phyloP scores from a whole-genome alignment of 192 early-diverging fungal genomes.

The Coemansia sp. region DNA sequence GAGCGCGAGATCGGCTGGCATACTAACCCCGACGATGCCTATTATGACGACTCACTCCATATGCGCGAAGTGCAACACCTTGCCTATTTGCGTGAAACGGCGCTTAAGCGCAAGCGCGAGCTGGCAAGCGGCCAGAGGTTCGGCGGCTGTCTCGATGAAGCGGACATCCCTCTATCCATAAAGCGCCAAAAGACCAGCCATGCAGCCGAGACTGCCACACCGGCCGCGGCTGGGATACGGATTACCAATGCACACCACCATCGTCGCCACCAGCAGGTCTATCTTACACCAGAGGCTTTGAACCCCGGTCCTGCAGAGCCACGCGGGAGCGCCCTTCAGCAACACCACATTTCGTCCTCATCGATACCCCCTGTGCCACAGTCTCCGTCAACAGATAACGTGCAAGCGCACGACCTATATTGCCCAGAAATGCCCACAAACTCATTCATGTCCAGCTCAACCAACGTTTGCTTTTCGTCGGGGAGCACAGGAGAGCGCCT shows the following conservation, averaged over 20 bases:
- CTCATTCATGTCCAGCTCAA: constrained; percentile 3
- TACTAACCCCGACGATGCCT: constrained; percentile 40
- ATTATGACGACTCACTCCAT: constrained; percentile 31
- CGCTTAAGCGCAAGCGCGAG: constrained; percentile 14
- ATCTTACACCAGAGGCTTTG: constrained; percentile 15
- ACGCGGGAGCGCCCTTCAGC: not conserved
- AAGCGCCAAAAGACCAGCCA: constrained; percentile 20
- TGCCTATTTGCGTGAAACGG: not conserved
- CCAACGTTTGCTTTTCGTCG: constrained; percentile 1
- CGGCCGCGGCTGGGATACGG: no score
- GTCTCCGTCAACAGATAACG: not conserved
- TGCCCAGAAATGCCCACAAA: constrained; percentile 10
- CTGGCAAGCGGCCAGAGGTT: not conserved
- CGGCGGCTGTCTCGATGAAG: constrained; percentile 28
- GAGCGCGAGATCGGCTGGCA: constrained; percentile 56
- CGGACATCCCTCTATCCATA: constrained; percentile 8
- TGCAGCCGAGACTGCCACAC: not conserved
- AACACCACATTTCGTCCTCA: not conserved
- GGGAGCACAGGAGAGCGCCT: constrained; percentile 1
- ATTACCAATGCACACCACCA: not conserved
- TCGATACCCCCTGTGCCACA: not conserved
- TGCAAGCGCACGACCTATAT: not conserved
- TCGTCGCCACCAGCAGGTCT: not conserved
- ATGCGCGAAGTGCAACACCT: constrained; percentile 21
- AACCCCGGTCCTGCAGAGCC: constrained; percentile 3